Conservation (phyloP, 768 basidiomycete genomes). For the Mycena albidolilacea region DNA sequence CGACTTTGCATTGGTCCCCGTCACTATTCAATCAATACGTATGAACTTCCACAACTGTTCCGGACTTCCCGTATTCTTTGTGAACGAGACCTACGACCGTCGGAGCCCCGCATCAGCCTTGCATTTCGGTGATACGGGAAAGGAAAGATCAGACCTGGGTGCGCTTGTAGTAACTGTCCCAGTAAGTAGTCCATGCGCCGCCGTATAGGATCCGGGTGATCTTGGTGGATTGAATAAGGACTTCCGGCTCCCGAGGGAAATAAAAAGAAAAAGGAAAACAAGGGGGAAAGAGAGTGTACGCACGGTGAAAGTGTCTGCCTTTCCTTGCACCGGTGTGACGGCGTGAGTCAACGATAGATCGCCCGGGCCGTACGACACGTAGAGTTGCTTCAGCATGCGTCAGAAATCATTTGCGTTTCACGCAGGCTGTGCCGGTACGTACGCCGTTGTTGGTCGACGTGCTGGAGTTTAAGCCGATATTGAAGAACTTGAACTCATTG, state of each 20-base stretch:
- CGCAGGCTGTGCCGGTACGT: background rate
- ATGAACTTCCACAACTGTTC: slow-evolving; percentile 2
- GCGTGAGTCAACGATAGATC: background rate
- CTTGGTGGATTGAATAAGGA: background rate
- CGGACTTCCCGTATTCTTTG: background rate
- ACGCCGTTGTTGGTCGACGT: background rate
- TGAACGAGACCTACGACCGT: background rate
- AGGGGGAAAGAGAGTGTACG: background rate
- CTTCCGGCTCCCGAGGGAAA: background rate
- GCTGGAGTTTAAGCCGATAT: background rate
- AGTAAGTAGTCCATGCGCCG: background rate
- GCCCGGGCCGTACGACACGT: background rate
- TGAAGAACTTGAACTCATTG: slow-evolving; percentile 3
- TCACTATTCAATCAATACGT: background rate
- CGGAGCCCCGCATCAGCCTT: background rate
- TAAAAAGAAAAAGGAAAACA: background rate
- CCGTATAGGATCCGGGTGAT: background rate
- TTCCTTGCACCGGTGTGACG: background rate
- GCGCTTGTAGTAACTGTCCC: background rate
- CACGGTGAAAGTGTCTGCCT: background rate
- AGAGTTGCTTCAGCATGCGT: background rate
- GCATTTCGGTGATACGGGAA: background rate
- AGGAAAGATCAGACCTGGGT: background rate
- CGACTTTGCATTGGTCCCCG: background rate
- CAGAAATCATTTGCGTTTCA: background rate